Base-by-base conservation (phyloP, 495 filamentous ascomycete species). In the Penicillium bialowiezense region DNA sequence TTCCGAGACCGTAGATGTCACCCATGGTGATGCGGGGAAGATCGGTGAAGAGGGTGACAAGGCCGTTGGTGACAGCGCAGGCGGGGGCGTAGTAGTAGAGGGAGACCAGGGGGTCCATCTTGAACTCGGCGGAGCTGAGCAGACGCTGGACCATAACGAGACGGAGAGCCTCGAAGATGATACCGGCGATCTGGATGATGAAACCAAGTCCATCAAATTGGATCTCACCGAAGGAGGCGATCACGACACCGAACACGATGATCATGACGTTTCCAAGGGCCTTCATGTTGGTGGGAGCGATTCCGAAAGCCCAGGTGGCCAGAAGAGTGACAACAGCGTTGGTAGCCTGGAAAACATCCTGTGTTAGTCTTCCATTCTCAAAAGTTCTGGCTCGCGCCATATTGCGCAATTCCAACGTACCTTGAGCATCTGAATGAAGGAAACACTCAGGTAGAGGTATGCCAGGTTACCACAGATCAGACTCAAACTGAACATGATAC, bases 371-470 rank as follows among this genome's bases (percentile, higher is more conserved):
- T 8, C 2, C 23, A 12, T 13, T 32, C 12, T 39, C 7, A 8
- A 36, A 24, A 33, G 28, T 12, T 8, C 8, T 26, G 23, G 23
- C 8, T 4, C 8, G 3, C 8, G 23, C 23, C 3, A 8, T 8
- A 26, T 26, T 26, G 23, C 23, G 8, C 23, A 26, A 19, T 14
- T 17, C 12, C 23, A 19, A 46, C 73, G 43, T 41, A 85, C 85
- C 88, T 95, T 95, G 60, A 95, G 78, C 90, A 95, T 95, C 77
- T 95, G 90, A 61, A 95, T 95, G 71, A 95, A 95, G 33, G 89
- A 82, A 46, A 95, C 89, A 61, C 84, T 87, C 52, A 95, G 82
- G 69, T 91, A 91, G 48, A 95, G 78, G 66, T 95, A 95, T 49
- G 90, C 86, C 62, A 90, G 71, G 71, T 95, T 95, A 55, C 89